Evolutionary conservation across 768 basidiomycete genomes (phyloP).

Genomic region (Lentinula sp.): DNA sequence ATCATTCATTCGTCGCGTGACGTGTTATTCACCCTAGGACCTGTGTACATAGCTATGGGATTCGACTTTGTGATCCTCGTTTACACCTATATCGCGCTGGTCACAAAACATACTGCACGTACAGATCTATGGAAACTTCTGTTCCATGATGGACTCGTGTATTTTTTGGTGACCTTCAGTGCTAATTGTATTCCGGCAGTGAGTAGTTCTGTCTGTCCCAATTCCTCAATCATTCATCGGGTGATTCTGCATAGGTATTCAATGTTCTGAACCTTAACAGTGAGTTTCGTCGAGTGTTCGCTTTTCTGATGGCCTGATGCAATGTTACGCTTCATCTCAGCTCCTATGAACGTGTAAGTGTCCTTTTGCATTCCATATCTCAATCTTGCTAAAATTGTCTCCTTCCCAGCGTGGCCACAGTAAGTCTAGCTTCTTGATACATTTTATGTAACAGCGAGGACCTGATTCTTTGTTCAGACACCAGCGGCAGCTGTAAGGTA

Average conservation of each 20-base stretch:
- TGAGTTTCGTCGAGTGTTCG: conserved; percentile 22
- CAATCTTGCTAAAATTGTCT: background rate
- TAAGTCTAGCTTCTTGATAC: conserved; percentile 17
- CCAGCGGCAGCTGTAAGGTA: conserved; percentile 67
- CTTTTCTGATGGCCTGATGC: conserved; percentile 2
- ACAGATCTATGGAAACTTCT: conserved; percentile 65
- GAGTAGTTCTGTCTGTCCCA: conserved; percentile 18
- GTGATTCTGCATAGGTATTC: conserved; percentile 33
- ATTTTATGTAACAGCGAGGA: background rate
- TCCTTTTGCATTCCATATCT: background rate
- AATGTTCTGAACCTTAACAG: conserved; percentile 56
- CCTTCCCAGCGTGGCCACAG: conserved; percentile 44
- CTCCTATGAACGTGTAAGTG: conserved; percentile 59
- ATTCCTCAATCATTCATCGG: background rate
- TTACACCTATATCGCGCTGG: conserved; percentile 49
- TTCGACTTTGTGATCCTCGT: conserved; percentile 60
- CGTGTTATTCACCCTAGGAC: background rate
- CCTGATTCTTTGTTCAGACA: conserved; percentile 27
- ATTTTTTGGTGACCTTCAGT: conserved; percentile 59
- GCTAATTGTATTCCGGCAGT: conserved; percentile 68
- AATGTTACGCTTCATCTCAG: conserved; percentile 21
- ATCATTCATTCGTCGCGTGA: background rate
- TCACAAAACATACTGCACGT: conserved; percentile 43
- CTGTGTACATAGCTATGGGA: conserved; percentile 56
- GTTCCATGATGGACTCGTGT: conserved; percentile 69